Percentiles rank a stretch among this genome's conserved stretches.
These are phyloP conservation scores for Russula vinacea DNA, from an alignment of 768 basidiomycete species.

Conservation along the genomic window DNA sequence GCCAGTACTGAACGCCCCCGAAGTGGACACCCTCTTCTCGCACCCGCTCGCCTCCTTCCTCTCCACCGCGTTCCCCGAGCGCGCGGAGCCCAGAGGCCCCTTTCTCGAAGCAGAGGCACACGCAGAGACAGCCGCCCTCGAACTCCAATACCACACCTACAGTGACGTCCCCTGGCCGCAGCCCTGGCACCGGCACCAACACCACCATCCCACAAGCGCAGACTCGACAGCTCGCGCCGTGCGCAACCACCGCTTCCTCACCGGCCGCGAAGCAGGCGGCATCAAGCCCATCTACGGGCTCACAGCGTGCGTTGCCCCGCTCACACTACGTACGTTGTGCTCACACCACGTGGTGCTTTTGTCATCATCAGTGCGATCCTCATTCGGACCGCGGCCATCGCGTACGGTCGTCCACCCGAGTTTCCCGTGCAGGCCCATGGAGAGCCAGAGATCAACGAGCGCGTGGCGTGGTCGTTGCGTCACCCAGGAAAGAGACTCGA, in stretches of 20 bases:
- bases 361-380: conserved; percentile 45
- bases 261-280: conserved; percentile 79
- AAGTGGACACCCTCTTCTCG: conserved; percentile 81
- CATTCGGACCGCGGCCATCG: conserved; percentile 48
- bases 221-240: conserved; percentile 20
- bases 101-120: conserved; percentile 51
- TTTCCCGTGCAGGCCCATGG: conserved; percentile 47
- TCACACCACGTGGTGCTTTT: neutral
- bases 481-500: conserved; percentile 31
- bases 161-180: conserved; percentile 51
- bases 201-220: neutral
- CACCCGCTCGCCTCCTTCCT: conserved; percentile 79
- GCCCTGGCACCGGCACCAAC: conserved; percentile 34
- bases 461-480: conserved; percentile 45
- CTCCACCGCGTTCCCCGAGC: conserved; percentile 46
- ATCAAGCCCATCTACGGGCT: conserved; percentile 87
- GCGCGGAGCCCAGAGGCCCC: conserved; percentile 11
- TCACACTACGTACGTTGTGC: neutral
- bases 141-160: conserved; percentile 64
- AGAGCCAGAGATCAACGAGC: conserved; percentile 41
- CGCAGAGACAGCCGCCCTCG: conserved; percentile 34
- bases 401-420: conserved; percentile 46
- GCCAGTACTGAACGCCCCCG: conserved; percentile 76
- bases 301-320: conserved; percentile 61
- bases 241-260: conserved; percentile 77